These are phyloP conservation scores for Kitagawia praeruptora DNA, from an alignment of 129 eudicot genomes.

Conservation along the genomic window DNA sequence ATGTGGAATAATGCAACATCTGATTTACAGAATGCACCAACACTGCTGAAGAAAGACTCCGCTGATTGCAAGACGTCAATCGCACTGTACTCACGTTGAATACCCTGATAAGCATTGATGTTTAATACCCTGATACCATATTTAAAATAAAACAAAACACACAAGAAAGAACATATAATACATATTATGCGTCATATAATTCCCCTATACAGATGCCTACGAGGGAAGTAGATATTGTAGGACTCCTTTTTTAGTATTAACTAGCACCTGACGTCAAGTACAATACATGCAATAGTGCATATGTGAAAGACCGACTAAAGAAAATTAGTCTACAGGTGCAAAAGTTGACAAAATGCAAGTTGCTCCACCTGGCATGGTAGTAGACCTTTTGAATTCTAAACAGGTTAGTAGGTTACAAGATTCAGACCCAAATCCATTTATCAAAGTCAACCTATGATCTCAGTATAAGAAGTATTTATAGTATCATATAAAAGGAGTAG, in stretches of 20 bases:
- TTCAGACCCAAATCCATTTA: background rate
- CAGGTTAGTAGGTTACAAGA: background rate
- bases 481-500: background rate
- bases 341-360: background rate
- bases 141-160: background rate
- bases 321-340: background rate
- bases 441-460: background rate
- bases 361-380: background rate
- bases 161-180: background rate
- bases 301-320: background rate
- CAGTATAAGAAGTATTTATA: background rate
- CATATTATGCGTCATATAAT: background rate
- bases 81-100: conserved; percentile 73
- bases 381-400: background rate
- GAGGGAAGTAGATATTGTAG: background rate
- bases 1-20: conserved; percentile 46
- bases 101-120: conserved; percentile 44
- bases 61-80: conserved; percentile 63
- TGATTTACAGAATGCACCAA: conserved; percentile 60
- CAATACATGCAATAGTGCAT: background rate
- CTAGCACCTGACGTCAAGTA: background rate
- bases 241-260: background rate
- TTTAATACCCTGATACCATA: background rate
- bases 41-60: conserved; percentile 48
- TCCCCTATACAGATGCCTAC: background rate